Evolutionary conservation across 1,284 basidiomycete genomes (phyloP).

Genomic region (Schizophyllum amplum): DNA sequence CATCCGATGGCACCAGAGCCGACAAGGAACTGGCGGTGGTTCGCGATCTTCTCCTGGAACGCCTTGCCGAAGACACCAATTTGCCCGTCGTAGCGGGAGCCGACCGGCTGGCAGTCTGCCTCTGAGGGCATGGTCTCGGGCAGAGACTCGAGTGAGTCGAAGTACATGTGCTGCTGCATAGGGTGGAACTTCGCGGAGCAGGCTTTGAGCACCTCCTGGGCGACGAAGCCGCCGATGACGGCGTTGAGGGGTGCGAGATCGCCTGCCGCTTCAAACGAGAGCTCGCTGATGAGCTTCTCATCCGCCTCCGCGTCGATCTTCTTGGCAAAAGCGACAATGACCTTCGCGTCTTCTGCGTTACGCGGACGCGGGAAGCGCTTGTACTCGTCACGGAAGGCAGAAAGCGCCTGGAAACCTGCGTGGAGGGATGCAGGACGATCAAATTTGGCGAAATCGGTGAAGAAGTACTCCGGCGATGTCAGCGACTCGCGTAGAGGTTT

Average conservation of each 20-base stretch:
- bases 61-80: constrained; percentile 91
- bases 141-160: constrained; percentile 95
- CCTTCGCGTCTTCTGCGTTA: constrained; percentile 75
- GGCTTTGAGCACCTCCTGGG: constrained; percentile 97
- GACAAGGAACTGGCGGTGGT: constrained; percentile 93
- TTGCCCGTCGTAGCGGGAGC: constrained; percentile 90
- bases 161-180: constrained; percentile 92
- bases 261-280: constrained; percentile 91
- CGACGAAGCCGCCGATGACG: constrained; percentile 95
- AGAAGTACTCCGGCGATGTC: constrained; percentile 80
- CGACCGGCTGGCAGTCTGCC: constrained; percentile 77
- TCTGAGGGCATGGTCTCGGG: constrained; percentile 74
- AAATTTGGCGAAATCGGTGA: constrained; percentile 98
- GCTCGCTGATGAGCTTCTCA: constrained; percentile 77
- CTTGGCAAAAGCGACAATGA: constrained; percentile 72
- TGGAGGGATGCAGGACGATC: constrained; percentile 90
- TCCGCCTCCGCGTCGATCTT: constrained; percentile 70
- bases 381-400: constrained; percentile 66
- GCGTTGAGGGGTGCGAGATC: constrained; percentile 90
- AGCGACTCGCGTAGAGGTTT: constrained; percentile 91
- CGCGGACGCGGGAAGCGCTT: constrained; percentile 78
- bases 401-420: constrained; percentile 92
- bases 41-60: constrained; percentile 92
- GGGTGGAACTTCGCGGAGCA: constrained; percentile 99
- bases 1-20: constrained; percentile 98